These are phyloP conservation scores for Dendrocalamus latiflorus DNA, from an alignment of 202 grass and related monocot genomes.

Conservation along the genomic window DNA sequence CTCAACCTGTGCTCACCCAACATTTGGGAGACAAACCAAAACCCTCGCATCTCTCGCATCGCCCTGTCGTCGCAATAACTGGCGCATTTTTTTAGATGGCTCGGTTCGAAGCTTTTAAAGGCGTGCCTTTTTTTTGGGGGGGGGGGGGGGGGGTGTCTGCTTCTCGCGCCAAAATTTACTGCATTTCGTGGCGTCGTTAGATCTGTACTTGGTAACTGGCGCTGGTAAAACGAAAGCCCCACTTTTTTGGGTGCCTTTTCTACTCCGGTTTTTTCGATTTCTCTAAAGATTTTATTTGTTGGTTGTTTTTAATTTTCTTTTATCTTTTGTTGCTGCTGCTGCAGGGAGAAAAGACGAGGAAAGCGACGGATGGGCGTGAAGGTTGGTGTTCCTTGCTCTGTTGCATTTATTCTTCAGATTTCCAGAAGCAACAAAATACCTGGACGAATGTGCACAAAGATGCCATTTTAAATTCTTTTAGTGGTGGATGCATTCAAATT, in stretches of 20 bases:
- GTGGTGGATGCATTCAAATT: conserved; percentile 29
- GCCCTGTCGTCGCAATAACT: conserved; percentile 38
- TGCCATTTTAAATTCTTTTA: conserved; percentile 47
- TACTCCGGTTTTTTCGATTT: conserved; percentile 10
- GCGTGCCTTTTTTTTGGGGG: conserved; percentile 45
- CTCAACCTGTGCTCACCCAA: conserved; percentile 16
- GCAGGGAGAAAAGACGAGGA: conserved; percentile 61
- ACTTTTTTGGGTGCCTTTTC: conserved; percentile 44
- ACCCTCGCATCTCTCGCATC: conserved; percentile 9
- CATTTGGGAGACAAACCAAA: conserved; percentile 45
- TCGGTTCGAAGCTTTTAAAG: conserved; percentile 44
- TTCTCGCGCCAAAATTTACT: conserved; percentile 52
- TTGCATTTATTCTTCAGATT: conserved; percentile 56
- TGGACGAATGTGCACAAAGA: conserved; percentile 39
- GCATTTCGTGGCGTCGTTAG: conserved; percentile 25
- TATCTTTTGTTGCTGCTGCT: conserved; percentile 28
- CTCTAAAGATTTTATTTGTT: conserved; percentile 12
- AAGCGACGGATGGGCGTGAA: conserved; percentile 68
- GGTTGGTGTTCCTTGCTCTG: conserved; percentile 52
- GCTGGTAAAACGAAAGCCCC: conserved; percentile 38
- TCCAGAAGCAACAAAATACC: conserved; percentile 15
- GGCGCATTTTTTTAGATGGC: conserved; percentile 41
- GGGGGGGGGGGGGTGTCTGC: conserved; percentile 34
- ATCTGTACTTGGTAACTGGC: conserved; percentile 46
- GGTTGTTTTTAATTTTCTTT: conserved; percentile 26